These are phyloP conservation scores for Thalassiosira delicatula DNA, from an alignment of 352 stramenopile species.

Conservation along the genomic window DNA sequence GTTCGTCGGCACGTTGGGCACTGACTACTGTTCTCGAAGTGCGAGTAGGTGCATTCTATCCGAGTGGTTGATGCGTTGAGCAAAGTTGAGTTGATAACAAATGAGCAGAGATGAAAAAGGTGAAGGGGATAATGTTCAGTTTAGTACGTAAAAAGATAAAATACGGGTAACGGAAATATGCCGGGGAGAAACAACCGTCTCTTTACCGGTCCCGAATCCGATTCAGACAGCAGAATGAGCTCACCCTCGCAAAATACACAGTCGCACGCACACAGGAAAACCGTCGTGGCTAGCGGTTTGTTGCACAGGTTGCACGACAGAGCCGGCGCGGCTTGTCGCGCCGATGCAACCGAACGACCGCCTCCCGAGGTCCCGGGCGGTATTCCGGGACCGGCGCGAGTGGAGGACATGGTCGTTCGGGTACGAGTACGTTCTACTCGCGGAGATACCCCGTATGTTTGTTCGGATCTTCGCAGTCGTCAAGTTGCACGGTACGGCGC, in stretches of 20 bases:
- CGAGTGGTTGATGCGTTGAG: constrained; percentile 7
- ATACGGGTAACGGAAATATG: neutral
- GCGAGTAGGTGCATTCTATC: constrained; percentile 78
- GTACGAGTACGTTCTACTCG: too few species aligned
- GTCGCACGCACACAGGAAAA: constrained; percentile 79
- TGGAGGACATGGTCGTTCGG: constrained; percentile 37
- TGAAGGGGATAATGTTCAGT: too few species aligned
- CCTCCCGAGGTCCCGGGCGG: constrained; percentile 37
- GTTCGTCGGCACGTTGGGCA: constrained; percentile 73
- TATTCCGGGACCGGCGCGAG: constrained; percentile 20
- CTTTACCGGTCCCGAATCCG: too few species aligned
- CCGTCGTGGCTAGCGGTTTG: constrained; percentile 74
- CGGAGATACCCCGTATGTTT: too few species aligned
- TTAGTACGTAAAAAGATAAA: too few species aligned
- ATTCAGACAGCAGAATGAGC: constrained; percentile 18
- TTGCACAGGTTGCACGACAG: constrained; percentile 74
- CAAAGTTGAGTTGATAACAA: too few species aligned
- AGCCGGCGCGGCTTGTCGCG: constrained; percentile 12
- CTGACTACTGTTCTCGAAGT: constrained; percentile 73
- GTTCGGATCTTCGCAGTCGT: too few species aligned
- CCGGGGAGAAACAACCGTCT: too few species aligned
- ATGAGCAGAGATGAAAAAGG: too few species aligned
- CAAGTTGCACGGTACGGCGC: too few species aligned
- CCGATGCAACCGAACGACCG: constrained; percentile 34
- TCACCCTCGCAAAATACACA: constrained; percentile 84